phyloP scores from a whole-genome alignment of 2,329 filamentous ascomycete species.

The Neofusicoccum sp. region DNA sequence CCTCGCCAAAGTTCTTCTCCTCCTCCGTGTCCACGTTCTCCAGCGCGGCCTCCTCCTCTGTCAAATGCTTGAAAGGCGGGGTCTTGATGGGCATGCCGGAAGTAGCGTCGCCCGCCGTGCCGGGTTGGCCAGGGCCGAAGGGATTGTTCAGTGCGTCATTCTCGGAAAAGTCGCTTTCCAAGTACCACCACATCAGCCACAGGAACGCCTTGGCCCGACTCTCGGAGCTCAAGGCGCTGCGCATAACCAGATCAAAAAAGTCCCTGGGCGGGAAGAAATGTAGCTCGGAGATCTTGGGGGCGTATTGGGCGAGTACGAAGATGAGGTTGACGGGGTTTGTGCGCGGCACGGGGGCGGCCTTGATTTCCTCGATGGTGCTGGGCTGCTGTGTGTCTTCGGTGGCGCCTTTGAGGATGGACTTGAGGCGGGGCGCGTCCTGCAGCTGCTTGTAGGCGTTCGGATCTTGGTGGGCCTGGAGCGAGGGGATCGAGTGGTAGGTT shows the following conservation, averaged over 20 bases:
- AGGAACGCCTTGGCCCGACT: conserved; percentile 87
- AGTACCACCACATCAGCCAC: conserved; percentile 99
- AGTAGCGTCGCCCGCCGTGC: conserved; percentile 39
- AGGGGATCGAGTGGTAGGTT: conserved; percentile 97
- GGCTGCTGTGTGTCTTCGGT: conserved; percentile 90
- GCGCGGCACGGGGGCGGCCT: conserved; percentile 66
- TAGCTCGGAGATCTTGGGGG: conserved; percentile 86
- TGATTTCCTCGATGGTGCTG: conserved; percentile 80
- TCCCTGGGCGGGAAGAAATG: conserved; percentile 86
- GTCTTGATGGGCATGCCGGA: conserved; percentile 58
- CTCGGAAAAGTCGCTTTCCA: conserved; percentile 91
- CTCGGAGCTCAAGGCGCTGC: conserved; percentile 75
- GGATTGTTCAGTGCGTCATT: conserved; percentile 89
- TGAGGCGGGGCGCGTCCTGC: conserved; percentile 92
- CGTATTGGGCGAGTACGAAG: conserved; percentile 88
- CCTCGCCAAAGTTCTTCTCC: conserved; percentile 70
- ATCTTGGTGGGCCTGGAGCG: conserved; percentile 91
- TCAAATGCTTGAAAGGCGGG: conserved; percentile 67
- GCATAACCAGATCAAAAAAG: conserved; percentile 97
- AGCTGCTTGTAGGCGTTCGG: conserved; percentile 96
- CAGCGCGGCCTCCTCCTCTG: conserved; percentile 62
- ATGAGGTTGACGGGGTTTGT: conserved; percentile 98
- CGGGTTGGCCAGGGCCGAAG: conserved; percentile 66
- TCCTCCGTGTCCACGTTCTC: conserved; percentile 77
- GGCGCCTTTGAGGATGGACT: conserved; percentile 95